Percentiles rank a stretch among this genome's conserved stretches.
Conservation (phyloP, 257 asterid species). For the Prunella vulgaris region DNA sequence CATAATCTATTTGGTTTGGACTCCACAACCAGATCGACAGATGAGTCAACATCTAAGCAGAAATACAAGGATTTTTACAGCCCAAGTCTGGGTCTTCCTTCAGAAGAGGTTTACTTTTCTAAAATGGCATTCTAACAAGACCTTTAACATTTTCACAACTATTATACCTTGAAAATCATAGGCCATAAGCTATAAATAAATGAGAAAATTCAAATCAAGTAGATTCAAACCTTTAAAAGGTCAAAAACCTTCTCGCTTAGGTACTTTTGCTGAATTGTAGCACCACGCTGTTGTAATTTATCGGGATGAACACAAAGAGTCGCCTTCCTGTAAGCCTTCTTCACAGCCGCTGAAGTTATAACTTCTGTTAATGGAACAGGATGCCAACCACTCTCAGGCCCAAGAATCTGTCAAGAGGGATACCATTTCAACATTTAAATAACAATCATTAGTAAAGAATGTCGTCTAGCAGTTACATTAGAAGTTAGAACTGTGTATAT, state of each 20-base stretch:
- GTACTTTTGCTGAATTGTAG: constrained; percentile 85
- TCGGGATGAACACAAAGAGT: constrained; percentile 95
- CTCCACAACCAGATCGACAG: not conserved
- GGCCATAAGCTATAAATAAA: not conserved
- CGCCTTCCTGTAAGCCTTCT: constrained; percentile 87
- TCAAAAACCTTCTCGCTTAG: constrained; percentile 94
- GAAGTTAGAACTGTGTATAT: not conserved
- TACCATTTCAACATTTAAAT: not conserved
- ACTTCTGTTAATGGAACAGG: constrained; percentile 87
- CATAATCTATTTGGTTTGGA: not conserved
- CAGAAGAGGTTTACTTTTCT: constrained; percentile 4
- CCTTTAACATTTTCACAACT: not conserved
- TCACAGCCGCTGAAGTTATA: constrained; percentile 79
- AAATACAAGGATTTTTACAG: not conserved
- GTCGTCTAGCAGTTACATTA: not conserved
- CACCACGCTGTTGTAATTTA: constrained; percentile 96
- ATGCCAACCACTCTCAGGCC: constrained; percentile 92
- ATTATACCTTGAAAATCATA: too few relatives aligned
- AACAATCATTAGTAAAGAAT: not conserved
- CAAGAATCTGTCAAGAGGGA: constrained; percentile 67
- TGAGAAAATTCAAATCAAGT: constrained; percentile 9
- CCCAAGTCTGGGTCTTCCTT: not conserved
- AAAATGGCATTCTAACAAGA: not conserved
- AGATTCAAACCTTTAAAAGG: constrained; percentile 71
- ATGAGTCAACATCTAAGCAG: not conserved